phyloP scores from a whole-genome alignment of 2,329 filamentous ascomycete genomes.

The Ophiostoma sp. region DNA sequence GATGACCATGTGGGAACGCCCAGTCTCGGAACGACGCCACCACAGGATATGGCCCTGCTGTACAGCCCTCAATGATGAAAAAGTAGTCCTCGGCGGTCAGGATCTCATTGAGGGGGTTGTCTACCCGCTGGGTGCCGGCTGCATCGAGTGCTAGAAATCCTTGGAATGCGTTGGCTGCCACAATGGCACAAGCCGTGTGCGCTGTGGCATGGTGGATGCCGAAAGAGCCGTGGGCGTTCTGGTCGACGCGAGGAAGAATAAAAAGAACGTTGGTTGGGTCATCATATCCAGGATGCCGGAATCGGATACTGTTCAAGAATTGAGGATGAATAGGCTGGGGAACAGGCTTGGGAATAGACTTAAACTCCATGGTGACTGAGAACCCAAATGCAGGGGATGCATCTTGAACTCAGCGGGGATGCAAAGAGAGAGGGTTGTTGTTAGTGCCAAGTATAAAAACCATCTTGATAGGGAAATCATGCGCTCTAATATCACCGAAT shows the following conservation, averaged over 20 bases:
- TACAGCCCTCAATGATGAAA: not conserved
- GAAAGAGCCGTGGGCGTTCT: not conserved
- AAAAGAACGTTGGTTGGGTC: not conserved
- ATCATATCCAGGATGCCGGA: not conserved
- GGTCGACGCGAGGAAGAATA: slow-evolving; percentile 11
- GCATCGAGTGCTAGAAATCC: slow-evolving; percentile 13
- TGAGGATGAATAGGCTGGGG: not conserved
- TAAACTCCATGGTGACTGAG: not conserved
- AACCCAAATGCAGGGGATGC: no score
- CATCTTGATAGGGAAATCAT: no score
- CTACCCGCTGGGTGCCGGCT: slow-evolving; percentile 8
- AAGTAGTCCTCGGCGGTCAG: slow-evolving; percentile 14
- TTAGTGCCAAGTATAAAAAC: no score
- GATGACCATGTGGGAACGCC: slow-evolving; percentile 7
- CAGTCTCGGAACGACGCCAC: slow-evolving; percentile 13
- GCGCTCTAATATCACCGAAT: no score
- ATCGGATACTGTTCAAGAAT: not conserved
- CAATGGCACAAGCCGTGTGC: slow-evolving; percentile 15
- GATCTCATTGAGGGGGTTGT: slow-evolving; percentile 11
- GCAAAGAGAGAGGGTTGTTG: no score
- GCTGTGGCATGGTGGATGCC: slow-evolving; percentile 12
- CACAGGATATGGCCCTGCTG: slow-evolving; percentile 12
- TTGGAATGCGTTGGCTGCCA: slow-evolving; percentile 13
- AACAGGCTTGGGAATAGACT: not conserved
- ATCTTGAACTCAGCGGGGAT: no score